Evolutionary conservation across 1,284 basidiomycete genomes (phyloP).

Genomic region (Termitomyces sp.): DNA sequence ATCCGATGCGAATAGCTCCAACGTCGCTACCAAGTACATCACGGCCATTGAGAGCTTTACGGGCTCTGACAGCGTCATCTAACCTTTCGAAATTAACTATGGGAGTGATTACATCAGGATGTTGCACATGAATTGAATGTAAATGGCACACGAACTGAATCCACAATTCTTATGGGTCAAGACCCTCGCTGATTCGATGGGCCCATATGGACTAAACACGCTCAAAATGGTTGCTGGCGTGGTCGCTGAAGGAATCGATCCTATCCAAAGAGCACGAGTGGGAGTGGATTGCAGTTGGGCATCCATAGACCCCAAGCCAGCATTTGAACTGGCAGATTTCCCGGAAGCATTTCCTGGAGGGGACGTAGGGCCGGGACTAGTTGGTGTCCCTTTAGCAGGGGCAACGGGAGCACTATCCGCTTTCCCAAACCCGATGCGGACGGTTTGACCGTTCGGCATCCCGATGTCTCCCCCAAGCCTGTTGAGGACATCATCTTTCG

Average conservation of each 20-base stretch:
- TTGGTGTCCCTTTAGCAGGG: constrained; percentile 69
- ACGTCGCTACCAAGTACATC: constrained; percentile 95
- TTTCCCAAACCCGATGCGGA: constrained; percentile 97
- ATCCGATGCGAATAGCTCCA: constrained; percentile 93
- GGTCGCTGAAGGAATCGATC: constrained; percentile 89
- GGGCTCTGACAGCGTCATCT: constrained; percentile 92
- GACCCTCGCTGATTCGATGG: constrained; percentile 94
- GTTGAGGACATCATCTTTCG: constrained; percentile 95
- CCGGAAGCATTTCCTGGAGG: constrained; percentile 51
- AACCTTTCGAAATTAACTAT: constrained; percentile 94
- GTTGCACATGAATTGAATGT: not conserved
- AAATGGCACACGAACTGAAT: constrained; percentile 61
- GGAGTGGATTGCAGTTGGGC: constrained; percentile 83
- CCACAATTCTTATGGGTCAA: constrained; percentile 97
- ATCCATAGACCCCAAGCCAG: constrained; percentile 62
- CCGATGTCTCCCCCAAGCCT: constrained; percentile 91
- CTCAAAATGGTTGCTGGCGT: constrained; percentile 90
- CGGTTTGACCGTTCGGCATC: constrained; percentile 88
- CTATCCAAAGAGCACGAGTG: constrained; percentile 93
- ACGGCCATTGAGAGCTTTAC: constrained; percentile 91
- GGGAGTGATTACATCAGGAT: constrained; percentile 13
- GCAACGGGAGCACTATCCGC: constrained; percentile 90
- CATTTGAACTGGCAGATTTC: constrained; percentile 43
- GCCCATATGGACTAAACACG: constrained; percentile 93
- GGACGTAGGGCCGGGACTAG: constrained; percentile 58